Conservation (phyloP, 495 filamentous ascomycete genomes). For the Penicillium subrubescens region DNA sequence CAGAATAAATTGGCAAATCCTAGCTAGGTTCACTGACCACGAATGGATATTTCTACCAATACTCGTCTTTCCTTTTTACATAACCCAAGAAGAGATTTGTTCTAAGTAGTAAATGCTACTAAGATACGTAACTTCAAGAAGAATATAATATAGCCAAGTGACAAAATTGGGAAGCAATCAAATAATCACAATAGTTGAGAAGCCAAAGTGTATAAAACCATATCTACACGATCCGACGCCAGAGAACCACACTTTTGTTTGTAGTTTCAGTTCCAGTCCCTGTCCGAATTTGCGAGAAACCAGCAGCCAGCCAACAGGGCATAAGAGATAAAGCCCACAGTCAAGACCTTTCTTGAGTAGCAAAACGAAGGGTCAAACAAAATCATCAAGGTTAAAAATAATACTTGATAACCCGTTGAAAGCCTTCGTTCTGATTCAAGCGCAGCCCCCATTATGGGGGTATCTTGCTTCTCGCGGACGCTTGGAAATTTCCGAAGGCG, state of each 20-base stretch:
- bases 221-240: conserved; percentile 41
- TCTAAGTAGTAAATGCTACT: neutral
- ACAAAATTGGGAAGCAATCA: conserved; percentile 3
- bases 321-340: conserved; percentile 5
- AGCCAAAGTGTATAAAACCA: conserved; percentile 35
- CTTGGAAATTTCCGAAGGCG: neutral
- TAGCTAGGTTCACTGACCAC: conserved; percentile 15
- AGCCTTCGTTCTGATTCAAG: neutral
- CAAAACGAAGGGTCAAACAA: neutral
- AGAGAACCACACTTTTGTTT: conserved; percentile 33
- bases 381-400: neutral
- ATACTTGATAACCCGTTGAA: neutral
- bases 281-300: conserved; percentile 5
- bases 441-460: neutral
- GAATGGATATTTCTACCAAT: conserved; percentile 13
- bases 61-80: neutral
- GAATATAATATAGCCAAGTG: conserved; percentile 5
- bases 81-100: neutral
- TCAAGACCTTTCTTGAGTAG: neutral
- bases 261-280: conserved; percentile 24
- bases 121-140: neutral
- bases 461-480: neutral
- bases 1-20: conserved; percentile 23
- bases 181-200: conserved; percentile 10
- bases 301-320: conserved; percentile 5